These are phyloP conservation scores for Myriangium duriaei DNA, from an alignment of 2,329 filamentous ascomycete genomes.

Conservation along the genomic window DNA sequence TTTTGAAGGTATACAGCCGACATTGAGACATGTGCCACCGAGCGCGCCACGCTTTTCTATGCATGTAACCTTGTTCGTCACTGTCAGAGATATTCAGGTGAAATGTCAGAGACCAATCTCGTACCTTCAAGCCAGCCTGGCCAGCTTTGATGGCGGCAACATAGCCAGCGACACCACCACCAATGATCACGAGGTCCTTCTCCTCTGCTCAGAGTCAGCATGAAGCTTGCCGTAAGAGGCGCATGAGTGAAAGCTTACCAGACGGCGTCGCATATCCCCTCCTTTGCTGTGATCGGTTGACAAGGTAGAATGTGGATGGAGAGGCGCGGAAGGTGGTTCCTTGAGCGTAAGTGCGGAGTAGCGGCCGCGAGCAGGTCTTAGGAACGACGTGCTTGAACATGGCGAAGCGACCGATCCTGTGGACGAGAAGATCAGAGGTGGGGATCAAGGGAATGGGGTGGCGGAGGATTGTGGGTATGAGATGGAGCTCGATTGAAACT, in stretches of 20 bases:
- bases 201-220: constrained; percentile 52
- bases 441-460: too few species aligned
- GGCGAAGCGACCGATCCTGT: constrained; percentile 5
- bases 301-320: constrained; percentile 32
- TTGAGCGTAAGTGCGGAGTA: constrained; percentile 12
- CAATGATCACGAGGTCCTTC: constrained; percentile 95
- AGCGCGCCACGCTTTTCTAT: constrained; percentile 96
- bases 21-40: constrained; percentile 95
- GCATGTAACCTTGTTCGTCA: constrained; percentile 70
- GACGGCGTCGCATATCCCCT: constrained; percentile 45
- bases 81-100: too few species aligned
- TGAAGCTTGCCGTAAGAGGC: constrained; percentile 12
- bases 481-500: neutral
- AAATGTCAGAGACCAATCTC: neutral
- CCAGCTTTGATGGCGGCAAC: constrained; percentile 98
- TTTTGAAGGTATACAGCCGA: constrained; percentile 98
- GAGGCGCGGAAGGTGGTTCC: constrained; percentile 17
- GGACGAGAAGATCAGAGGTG: too few species aligned
- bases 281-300: constrained; percentile 40
- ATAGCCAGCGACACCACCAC: constrained; percentile 95
- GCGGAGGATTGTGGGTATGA: neutral
- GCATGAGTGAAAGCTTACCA: constrained; percentile 24
- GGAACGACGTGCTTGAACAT: constrained; percentile 15
- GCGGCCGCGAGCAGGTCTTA: constrained; percentile 13
- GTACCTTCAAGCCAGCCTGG: constrained; percentile 89